Base-by-base conservation (phyloP, 306 rosid species). In the Prinsepia uniflora region DNA sequence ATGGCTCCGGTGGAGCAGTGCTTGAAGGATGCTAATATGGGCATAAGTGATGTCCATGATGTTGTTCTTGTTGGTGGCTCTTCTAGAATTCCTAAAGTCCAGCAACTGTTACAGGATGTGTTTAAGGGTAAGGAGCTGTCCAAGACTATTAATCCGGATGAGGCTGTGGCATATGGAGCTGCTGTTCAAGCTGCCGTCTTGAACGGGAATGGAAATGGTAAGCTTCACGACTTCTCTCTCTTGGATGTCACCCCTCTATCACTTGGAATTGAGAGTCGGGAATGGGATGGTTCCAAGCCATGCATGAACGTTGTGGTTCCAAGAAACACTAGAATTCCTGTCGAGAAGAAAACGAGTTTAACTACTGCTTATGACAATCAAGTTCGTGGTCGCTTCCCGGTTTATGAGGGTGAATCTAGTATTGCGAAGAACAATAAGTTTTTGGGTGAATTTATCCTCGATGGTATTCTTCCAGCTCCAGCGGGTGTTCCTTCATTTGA, bases 341-440 rank as follows among this genome's bases (percentile, higher is more conserved):
- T 47, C 12, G 13, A 47, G 4, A 47, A 3, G 8, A 14, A 49
- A 2, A 7, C 6, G 0, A 6, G 0, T 5, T 0, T 6, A 4
- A 3, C 5, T 7, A n/a, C 30, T 7, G 2, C 0, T 6, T 20
- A 8, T 55, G 61, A 55, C 36, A 19, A 55, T n/a, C 39, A 55
- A 53, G 4, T 6, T 0, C 0, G 7, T 0, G 0, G 5, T 2
- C 0, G 0, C 0, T 10, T 43, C 10, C 3, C 9, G 3, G 13
- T 65, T 11, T 65, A 3, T 45, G 55, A 65, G 13, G 55, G 70
- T 13, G 55, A 65, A 41, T 12, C 55, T 8, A 1, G 7, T 9
- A 44, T 1, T 0, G 0, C 55, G 4, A 2, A 3, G 5, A 5
- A 65, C 0, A 45, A 20, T 7, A 12, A 65, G n/a, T 10, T 45